Base-by-base conservation (phyloP, 345 rosid genomes). In the Boechera retrofracta region DNA sequence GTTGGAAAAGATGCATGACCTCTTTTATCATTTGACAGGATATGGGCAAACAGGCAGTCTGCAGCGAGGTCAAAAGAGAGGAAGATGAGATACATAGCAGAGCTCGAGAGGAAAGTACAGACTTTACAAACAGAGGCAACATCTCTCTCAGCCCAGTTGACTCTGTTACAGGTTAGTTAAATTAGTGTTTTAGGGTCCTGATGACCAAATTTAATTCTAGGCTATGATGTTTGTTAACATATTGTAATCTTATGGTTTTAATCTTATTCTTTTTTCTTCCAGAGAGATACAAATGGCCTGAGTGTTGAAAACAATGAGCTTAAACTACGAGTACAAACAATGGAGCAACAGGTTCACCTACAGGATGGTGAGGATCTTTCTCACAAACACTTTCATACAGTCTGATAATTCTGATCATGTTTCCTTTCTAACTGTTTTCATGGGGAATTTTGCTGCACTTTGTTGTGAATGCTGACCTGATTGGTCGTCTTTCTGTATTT, bases 51-150 rank as follows among this genome's bases (percentile, higher is more conserved):
- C 65, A 87, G 98, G 82, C 98, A 94, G 78, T 94, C 97, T 66
- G 98, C 97, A 60, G 98, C 98, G 2, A 85, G 97, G 83, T 94
- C 97, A 42, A 94, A 94, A 88, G 97, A 94, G 83, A 88, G 98
- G 82, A 94, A 94, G 84, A 90, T 90, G 93, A 88, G 96, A 51
- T 91, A 91, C 80, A 94, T 91, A 64, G 89, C 93, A 28, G 98
- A 94, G 82, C 96, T 94, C 48, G 98, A 94, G 75, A 77, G 92
- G 77, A 94, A 94, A 84, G 88, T 94, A 39, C 94, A 91, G 79
- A 89, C 91, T 42, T 79, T 94, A 71, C 97, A 94, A 83, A 83
- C 93, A 47, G 98, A 94, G 69, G 92, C 97, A 5, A 87, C 98
- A 15, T 76, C 98, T 44, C 84, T 94, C 73, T 86, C 96, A 77